Conservation (phyloP, 768 basidiomycete genomes). For the Suillus sp. region DNA sequence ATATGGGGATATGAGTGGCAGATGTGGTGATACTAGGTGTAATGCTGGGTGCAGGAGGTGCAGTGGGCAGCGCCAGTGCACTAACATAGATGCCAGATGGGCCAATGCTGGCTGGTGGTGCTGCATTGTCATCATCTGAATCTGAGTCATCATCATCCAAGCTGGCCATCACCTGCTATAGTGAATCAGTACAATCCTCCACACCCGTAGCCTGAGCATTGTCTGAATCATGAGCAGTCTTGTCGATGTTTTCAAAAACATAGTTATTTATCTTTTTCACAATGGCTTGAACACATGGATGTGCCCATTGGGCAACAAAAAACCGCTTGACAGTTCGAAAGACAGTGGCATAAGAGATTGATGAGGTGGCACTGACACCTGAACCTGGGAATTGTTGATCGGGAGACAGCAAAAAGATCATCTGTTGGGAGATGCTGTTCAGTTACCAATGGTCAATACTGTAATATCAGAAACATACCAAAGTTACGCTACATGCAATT, state of each 20-base stretch:
- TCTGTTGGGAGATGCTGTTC: not conserved
- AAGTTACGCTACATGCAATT: slow-evolving; percentile 7
- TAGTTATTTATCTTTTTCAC: slow-evolving; percentile 4
- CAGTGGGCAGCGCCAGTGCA: not conserved
- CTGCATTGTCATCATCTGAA: not conserved
- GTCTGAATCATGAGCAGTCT: not conserved
- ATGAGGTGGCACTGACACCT: not conserved
- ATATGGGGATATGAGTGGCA: not conserved
- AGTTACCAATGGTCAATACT: not conserved
- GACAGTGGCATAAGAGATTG: slow-evolving; percentile 1
- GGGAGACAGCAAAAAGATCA: slow-evolving; percentile 9
- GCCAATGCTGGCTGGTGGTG: not conserved
- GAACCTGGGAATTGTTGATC: slow-evolving; percentile 5
- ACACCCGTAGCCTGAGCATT: not conserved
- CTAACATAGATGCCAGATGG: too few relatives aligned
- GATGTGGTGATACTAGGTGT: not conserved
- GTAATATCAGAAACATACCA: not conserved
- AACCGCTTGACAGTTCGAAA: slow-evolving; percentile 4
- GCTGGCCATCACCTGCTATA: not conserved
- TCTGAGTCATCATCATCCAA: not conserved
- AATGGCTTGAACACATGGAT: not conserved
- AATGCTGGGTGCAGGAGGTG: not conserved
- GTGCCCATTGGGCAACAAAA: not conserved
- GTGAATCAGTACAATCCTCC: not conserved
- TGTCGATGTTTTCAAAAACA: slow-evolving; percentile 1